Evolutionary conservation across 2,329 filamentous ascomycete species (phyloP).

Genomic region (Aspergillus awamori): DNA sequence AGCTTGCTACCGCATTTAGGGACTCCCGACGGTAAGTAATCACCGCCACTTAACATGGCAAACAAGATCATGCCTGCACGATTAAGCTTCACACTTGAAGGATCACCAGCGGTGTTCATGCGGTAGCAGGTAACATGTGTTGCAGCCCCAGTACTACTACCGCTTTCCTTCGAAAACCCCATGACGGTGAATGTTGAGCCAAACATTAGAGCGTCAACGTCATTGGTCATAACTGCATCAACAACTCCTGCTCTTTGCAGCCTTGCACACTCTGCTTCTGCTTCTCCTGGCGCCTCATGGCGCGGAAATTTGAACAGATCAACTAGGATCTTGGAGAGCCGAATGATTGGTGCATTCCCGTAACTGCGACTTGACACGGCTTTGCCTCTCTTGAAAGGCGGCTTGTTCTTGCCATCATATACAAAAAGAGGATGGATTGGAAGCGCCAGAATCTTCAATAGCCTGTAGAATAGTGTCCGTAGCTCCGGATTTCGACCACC

Average conservation of each 20-base stretch:
- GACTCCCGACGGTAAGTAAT: conserved; percentile 88
- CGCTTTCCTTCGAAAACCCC: conserved; percentile 78
- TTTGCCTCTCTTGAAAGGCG: conserved; percentile 86
- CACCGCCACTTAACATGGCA: conserved; percentile 91
- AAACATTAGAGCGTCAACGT: conserved; percentile 98
- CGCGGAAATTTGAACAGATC: conserved; percentile 80
- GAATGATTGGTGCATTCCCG: conserved; percentile 67
- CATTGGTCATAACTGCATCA: conserved; percentile 92
- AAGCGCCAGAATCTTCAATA: conserved; percentile 73
- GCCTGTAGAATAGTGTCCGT: conserved; percentile 88
- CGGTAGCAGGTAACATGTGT: conserved; percentile 88
- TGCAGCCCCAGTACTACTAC: conserved; percentile 62
- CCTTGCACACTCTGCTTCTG: conserved; percentile 91
- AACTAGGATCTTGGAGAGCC: conserved; percentile 80
- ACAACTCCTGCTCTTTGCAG: conserved; percentile 80
- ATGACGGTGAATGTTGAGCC: conserved; percentile 77
- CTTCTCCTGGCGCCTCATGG: conserved; percentile 90
- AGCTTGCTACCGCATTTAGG: conserved; percentile 84
- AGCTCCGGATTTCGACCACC: conserved; percentile 89
- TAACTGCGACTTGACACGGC: conserved; percentile 53
- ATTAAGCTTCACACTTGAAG: conserved; percentile 58
- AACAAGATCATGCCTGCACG: conserved; percentile 90
- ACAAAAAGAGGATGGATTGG: conserved; percentile 88
- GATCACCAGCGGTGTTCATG: conserved; percentile 32
- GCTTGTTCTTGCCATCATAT: conserved; percentile 85